These are phyloP conservation scores for Rhodamnia argentea DNA, from an alignment of 345 rosid genomes.

Conservation along the genomic window DNA sequence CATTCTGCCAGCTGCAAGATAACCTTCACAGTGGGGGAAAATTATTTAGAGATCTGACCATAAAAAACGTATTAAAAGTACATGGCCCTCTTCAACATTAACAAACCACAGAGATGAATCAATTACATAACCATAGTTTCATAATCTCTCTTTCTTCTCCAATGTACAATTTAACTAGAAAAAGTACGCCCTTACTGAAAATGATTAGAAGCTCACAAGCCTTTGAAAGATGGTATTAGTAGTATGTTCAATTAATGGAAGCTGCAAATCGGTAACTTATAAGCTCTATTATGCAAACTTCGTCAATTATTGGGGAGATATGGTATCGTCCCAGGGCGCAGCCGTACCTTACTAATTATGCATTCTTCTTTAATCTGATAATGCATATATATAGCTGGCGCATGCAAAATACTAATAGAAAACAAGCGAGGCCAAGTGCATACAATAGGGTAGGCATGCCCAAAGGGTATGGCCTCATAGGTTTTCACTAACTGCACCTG, in stretches of 20 bases:
- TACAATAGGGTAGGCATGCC: no score
- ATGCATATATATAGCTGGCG: no score
- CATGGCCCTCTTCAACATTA: not conserved
- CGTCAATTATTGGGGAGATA: not conserved
- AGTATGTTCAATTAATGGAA: not conserved
- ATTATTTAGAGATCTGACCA: not conserved
- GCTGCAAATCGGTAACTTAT: not conserved
- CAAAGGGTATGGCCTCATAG: no score
- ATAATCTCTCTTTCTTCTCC: not conserved
- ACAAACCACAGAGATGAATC: not conserved
- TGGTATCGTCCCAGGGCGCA: no score
- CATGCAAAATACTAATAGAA: no score
- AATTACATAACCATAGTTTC: not conserved
- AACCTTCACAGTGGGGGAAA: slow-evolving; percentile 37
- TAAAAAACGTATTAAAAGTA: not conserved
- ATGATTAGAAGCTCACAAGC: not conserved
- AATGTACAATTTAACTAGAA: not conserved
- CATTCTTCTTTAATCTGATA: no score
- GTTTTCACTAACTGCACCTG: no score
- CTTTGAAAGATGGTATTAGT: not conserved
- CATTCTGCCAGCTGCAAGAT: slow-evolving; percentile 95
- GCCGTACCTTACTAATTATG: no score
- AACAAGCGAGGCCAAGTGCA: no score
- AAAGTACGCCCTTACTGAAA: not conserved
- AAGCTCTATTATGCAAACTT: not conserved